Evolutionary conservation across 2,329 filamentous ascomycete species (phyloP), one percentile per base, ranked within the genome.

Genomic region (Geosmithia morbida): DNA sequence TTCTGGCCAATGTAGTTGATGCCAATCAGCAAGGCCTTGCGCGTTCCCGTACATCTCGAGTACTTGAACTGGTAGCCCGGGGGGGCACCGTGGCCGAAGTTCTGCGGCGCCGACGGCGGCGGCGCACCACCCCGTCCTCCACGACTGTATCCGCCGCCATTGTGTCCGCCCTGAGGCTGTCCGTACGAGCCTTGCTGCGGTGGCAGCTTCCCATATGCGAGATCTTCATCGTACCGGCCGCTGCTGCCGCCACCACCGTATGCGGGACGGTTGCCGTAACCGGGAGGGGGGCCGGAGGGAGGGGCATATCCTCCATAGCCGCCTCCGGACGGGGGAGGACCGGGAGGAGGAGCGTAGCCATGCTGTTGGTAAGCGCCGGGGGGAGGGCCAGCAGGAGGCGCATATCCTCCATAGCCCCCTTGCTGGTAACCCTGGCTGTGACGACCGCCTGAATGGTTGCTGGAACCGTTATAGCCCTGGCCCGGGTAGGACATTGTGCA

Each of bases 1-100:
- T 79, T 65, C 58, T 85, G 80, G 46, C 79, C 78, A 55, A 87
- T 83, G 68, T 88, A 88, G 70, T 88, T 88, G 70, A 88, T 86
- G 46, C 84, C 84, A 52, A 88, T 85, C 48, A 88, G 66, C 48
- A 88, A 66, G 7, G 84, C 84, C 67, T 86, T 87, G 57, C 83
- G 73, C 53, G 74, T 75, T 46, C 84, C 84, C 7, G 78, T 81
- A 61, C 84, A 88, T 59, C 81, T 79, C 48, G 80, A 85, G 68
- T 86, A 87, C 64, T 86, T 80, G 67, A 85, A 87, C 7, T 74
- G 79, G 61, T 87, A 87, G 51, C 72, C 74, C 18, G 71, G 63
- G 2, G 83, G 83, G 1, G 83, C 83, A 50, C 83, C 83, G 53
- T 81, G 73, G 45, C 82, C 80, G 54, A 83, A 83, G 52, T 71